phyloP scores from a whole-genome alignment of 441 rosid species.

The Pelargonium exstipulatum region DNA sequence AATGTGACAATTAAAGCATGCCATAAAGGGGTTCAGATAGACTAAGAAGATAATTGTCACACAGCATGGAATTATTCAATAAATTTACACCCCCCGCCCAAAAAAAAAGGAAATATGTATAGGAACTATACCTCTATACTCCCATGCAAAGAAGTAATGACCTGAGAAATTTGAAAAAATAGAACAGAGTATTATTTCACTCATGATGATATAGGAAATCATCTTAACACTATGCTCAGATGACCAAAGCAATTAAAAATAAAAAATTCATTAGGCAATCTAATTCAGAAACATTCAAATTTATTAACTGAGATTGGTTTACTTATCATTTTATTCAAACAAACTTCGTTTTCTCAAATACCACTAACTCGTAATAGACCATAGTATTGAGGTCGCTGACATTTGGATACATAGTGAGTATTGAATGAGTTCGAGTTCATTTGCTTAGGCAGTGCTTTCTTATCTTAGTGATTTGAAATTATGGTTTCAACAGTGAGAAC shows the following conservation, averaged over 20 bases:
- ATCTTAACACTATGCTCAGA: background rate
- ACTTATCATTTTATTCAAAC: background rate
- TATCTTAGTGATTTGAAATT: background rate
- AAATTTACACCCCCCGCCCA: background rate
- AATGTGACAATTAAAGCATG: background rate
- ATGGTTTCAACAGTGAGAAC: background rate
- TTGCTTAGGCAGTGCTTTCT: too few species aligned
- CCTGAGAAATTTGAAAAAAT: slow-evolving; percentile 32
- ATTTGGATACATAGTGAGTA: too few species aligned
- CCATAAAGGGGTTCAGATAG: background rate
- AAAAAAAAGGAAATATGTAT: background rate
- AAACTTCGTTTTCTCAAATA: background rate
- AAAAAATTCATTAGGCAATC: background rate
- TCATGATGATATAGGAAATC: background rate
- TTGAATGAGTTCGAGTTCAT: too few species aligned
- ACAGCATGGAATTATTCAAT: background rate
- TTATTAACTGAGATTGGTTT: background rate
- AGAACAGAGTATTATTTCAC: slow-evolving; percentile 8
- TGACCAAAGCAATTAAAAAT: background rate
- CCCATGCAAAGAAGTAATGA: slow-evolving; percentile 50
- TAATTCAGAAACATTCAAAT: background rate
- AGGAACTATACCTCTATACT: slow-evolving; percentile 40
- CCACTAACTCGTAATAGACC: background rate
- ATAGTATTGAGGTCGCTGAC: too few species aligned
- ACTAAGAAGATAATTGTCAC: background rate